A percentile compares a stretch with the other conserved stretches of the same genome.
Conservation (phyloP, 495 filamentous ascomycete genomes). For the Amorphotheca resinae region DNA sequence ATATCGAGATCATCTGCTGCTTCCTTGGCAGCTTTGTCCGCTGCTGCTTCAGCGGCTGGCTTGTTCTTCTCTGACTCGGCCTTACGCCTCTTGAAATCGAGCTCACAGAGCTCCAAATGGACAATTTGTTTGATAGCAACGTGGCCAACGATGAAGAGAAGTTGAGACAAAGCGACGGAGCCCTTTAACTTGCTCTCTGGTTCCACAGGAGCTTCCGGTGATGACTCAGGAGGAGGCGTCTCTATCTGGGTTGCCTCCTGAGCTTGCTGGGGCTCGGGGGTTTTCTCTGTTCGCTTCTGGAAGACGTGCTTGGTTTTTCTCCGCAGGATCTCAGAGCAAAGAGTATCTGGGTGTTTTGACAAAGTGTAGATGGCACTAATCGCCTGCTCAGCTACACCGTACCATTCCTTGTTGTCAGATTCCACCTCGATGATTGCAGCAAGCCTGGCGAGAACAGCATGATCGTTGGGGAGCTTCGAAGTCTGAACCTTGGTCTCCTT, state of each 20-base stretch:
- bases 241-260: conserved; percentile 14
- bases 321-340: conserved; percentile 85
- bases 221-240: conserved; percentile 22
- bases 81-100: conserved; percentile 95
- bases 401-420: conserved; percentile 91
- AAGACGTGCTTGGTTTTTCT: conserved; percentile 83
- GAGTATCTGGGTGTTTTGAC: conserved; percentile 83
- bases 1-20: conserved; percentile 84
- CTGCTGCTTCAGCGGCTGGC: conserved; percentile 25
- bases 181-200: conserved; percentile 39
- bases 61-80: conserved; percentile 79
- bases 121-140: conserved; percentile 98
- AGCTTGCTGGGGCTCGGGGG: conserved; percentile 20
- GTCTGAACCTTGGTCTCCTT: conserved; percentile 56
- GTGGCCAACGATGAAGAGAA: conserved; percentile 92
- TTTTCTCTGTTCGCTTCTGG: conserved; percentile 16
- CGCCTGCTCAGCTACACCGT: conserved; percentile 92
- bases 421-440: conserved; percentile 73
- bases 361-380: conserved; percentile 93
- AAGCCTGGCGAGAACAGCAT: conserved; percentile 68
- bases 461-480: conserved; percentile 78
- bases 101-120: conserved; percentile 94
- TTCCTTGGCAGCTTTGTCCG: conserved; percentile 42
- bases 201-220: conserved; percentile 15
- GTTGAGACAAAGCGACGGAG: conserved; percentile 69